Evolutionary conservation across 805 yeast genomes (phyloP), one percentile per base, ranked within the genome.

Genomic region (Candida morakotiae): DNA sequence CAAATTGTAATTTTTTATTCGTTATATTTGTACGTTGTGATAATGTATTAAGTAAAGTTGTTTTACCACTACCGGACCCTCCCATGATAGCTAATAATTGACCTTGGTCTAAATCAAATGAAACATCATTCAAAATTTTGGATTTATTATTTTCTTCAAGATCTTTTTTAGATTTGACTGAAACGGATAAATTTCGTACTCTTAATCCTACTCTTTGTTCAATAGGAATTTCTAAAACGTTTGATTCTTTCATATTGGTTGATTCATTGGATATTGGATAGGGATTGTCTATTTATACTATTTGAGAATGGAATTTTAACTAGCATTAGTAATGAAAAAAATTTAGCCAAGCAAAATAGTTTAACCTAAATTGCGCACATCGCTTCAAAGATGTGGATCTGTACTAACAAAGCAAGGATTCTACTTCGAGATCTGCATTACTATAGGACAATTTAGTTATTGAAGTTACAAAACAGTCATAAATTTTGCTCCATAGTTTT

Each of bases 1-100:
- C 49, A 40, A 71, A 66, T 2, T 40, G 44, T 43, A 78, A 55
- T 8, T 66, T 67, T 21, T 64, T 56, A 9, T 71, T 61, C 8
- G 62, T 54, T 0, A 67, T 47, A 35, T 56, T 64, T 14, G 72
- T 63, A 44, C 83, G 56, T 31, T 76, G 71, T 0, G 87, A 79
- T 33, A 83, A 54, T 0, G 77, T 76, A 52, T 87, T 87, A 16
- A 87, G 62, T 30, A 87, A 55, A 0, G 95, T 84, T 0, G 95
- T 87, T 51, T 87, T 87, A 3, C 95, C 95, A 3, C 87, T 78
- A 0, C 95, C 95, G 0, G 89, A 82, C 0, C 95, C 91, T 2
- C 95, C 96, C 64, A 87, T 73, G 8, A 87, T 83, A 5, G 94
- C 94, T 58, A 87, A 69, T 26, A 87, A 58, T 8, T 81, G 65